These are phyloP conservation scores for Neonectria hederae DNA, from an alignment of 2,329 filamentous ascomycete genomes.

Conservation along the genomic window DNA sequence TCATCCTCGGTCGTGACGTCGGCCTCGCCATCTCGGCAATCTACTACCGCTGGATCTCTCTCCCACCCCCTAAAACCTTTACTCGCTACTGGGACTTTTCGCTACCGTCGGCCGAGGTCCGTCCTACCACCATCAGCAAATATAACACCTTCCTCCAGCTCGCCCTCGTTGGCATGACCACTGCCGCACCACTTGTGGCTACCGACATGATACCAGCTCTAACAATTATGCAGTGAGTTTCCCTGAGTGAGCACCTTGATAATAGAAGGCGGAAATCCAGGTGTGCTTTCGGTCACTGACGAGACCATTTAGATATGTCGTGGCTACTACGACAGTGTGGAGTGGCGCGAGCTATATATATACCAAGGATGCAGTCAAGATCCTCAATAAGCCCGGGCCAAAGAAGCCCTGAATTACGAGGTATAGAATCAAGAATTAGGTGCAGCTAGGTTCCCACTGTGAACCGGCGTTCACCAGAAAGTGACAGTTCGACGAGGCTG, in stretches of 20 bases:
- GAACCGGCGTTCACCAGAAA: background rate
- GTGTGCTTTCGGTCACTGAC: conserved; percentile 12
- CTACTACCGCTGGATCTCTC: conserved; percentile 94
- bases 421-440: background rate
- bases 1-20: conserved; percentile 90
- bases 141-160: conserved; percentile 95
- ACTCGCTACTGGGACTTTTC: conserved; percentile 97
- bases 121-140: conserved; percentile 85
- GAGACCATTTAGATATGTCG: conserved; percentile 70
- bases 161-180: conserved; percentile 83
- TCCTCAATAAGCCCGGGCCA: conserved; percentile 60
- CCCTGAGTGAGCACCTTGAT: too few species aligned
- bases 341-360: conserved; percentile 93
- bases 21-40: conserved; percentile 86
- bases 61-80: conserved; percentile 94
- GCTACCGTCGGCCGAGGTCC: conserved; percentile 85
- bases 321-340: conserved; percentile 91
- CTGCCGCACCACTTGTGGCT: conserved; percentile 80
- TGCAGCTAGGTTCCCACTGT: background rate
- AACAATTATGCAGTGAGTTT: conserved; percentile 70
- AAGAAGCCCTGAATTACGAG: conserved; percentile 30
- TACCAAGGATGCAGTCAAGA: conserved; percentile 91
- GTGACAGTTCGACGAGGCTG: background rate
- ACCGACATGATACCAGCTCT: conserved; percentile 64
- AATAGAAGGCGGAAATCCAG: background rate